Evolutionary conservation across 2,329 filamentous ascomycete genomes (phyloP), one percentile per base, ranked within the genome.

Genomic region (Mycosphaerella arachidis): DNA sequence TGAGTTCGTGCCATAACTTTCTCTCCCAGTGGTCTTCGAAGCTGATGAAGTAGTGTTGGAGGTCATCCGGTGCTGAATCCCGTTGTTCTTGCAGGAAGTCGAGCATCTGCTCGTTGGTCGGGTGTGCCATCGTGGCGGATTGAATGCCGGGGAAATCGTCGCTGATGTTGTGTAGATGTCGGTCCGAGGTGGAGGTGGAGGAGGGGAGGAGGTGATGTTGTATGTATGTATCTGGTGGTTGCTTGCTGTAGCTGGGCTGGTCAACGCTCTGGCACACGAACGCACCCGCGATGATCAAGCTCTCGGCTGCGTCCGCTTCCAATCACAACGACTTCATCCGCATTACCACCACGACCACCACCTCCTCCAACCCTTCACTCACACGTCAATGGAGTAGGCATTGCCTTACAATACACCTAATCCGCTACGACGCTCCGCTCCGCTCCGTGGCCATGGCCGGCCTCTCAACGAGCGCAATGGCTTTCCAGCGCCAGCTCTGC

Each of bases 1-100:
- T 99, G 68, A 99, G 88, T 79, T 99, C 92, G 81, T 99, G 94
- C 94, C 94, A 99, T 78, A 99, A 84, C 80, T 97, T 97, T 71
- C 93, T 88, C 82, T 99, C 94, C 94, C 94, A 99, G 73, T 87
- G 90, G 75, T 96, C 92, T 81, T 99, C 94, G 67, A 99, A 96
- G 71, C 88, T 86, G 70, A 99, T 84, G 76, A 97, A 90, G 72
- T 90, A 86, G 71, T 88, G 84, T 78, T 97, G 92, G 56, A 96
- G 85, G 75, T 96, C 90, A 68, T 92, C 90, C 55, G 92, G 90
- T 71, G 92, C 90, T 74, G 87, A 82, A 73, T 96, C 91, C 74
- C 92, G 89, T 84, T 95, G 90, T 70, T 96, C 89, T 63, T 87
- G 86, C 66, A 99, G 89, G 79, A 97, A 96, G 76, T 96, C 91